A percentile compares a stretch with the other conserved stretches of the same genome.
These are phyloP conservation scores for Apiospora pterosperma DNA, from an alignment of 2,329 filamentous ascomycete species.

Conservation along the genomic window DNA sequence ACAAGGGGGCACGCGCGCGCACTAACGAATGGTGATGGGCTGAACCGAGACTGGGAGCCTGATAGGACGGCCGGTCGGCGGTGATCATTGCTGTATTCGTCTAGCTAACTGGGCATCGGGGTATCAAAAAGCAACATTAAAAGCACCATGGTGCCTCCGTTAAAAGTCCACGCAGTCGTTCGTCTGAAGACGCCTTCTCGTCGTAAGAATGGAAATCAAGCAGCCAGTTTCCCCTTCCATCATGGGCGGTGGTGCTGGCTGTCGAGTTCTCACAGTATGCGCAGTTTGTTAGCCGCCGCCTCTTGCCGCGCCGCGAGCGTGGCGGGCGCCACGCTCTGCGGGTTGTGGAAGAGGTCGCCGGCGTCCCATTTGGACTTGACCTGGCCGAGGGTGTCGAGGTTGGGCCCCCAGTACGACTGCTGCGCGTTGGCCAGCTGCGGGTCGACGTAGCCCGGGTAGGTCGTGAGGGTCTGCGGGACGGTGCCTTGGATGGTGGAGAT, in stretches of 20 bases:
- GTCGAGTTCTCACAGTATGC: background rate
- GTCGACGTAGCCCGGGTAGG: conserved; percentile 64
- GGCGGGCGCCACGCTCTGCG: conserved; percentile 45
- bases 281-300: background rate
- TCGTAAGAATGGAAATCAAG: background rate
- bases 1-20: no score
- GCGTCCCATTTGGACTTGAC: conserved; percentile 54
- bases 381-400: conserved; percentile 41
- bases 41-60: no score
- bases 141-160: no score
- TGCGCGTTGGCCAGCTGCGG: conserved; percentile 44
- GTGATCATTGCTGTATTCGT: no score
- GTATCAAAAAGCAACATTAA: no score
- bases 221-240: no score
- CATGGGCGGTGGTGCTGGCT: no score
- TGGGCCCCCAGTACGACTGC: conserved; percentile 52
- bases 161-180: no score
- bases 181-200: background rate
- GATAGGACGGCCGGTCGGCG: no score
- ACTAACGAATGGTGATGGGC: no score
- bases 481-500: conserved; percentile 39
- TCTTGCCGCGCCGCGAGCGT: conserved; percentile 7
- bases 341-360: conserved; percentile 53
- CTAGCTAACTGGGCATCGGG: no score
- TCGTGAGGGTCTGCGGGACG: conserved; percentile 38